A percentile compares a stretch with the other conserved stretches of the same genome.
Evolutionary conservation across 331 rosid genomes (phyloP).

Genomic region (Malus hybrid): DNA sequence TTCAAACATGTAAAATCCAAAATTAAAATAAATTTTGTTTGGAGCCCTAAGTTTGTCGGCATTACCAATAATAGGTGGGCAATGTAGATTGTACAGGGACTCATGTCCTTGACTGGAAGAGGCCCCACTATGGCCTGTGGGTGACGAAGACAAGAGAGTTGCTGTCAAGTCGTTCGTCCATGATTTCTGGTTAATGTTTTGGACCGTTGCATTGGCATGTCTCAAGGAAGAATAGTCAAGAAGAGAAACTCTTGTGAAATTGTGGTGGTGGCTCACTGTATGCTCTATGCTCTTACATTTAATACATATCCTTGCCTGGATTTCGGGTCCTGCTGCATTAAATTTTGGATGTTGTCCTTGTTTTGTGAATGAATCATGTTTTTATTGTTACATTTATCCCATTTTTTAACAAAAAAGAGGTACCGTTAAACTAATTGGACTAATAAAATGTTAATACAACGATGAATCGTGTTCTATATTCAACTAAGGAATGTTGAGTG

Average conservation of each 20-base stretch:
- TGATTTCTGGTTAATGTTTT: slow-evolving; percentile 38
- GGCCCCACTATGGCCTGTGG: not conserved
- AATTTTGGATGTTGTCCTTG: not conserved
- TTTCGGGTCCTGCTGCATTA: not conserved
- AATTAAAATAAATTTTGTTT: too few species aligned
- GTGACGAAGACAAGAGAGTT: slow-evolving; percentile 21
- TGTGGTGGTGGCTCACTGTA: not conserved
- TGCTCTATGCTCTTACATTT: not conserved
- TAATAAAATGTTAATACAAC: too few species aligned
- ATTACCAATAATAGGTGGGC: not conserved
- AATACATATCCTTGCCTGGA: slow-evolving; percentile 7
- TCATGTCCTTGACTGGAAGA: not conserved
- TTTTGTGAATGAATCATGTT: not conserved
- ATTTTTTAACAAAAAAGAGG: too few species aligned
- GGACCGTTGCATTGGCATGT: not conserved
- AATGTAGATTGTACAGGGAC: too few species aligned
- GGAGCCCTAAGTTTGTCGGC: too few species aligned
- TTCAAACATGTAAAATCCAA: not conserved
- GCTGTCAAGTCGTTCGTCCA: slow-evolving; percentile 1
- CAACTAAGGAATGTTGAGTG: too few species aligned
- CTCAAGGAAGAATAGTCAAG: slow-evolving; percentile 26
- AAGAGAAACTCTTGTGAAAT: not conserved
- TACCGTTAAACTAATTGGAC: too few species aligned
- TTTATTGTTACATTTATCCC: too few species aligned
- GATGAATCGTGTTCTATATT: too few species aligned